Base-by-base conservation (phyloP, 805 yeast species). In the Cyberlindnera nakhonratchasimensis region DNA sequence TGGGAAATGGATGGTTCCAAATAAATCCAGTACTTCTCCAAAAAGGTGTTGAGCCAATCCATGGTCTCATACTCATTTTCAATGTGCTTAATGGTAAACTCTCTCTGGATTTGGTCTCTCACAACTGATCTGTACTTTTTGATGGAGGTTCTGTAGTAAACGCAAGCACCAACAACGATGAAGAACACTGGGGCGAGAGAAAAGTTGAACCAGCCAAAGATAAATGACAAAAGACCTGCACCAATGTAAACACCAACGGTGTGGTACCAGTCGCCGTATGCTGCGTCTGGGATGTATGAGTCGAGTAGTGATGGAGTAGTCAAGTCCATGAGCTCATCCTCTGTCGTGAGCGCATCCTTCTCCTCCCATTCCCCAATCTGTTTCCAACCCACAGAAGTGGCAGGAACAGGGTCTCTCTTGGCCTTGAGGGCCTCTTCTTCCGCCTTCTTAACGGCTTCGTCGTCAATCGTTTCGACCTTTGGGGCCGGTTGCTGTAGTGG, bases 231-330 rank as follows among this genome's bases (percentile, higher is more conserved):
- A 12, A 85, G 59, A 0, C 85, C 89, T 6, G 84, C 88, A 18
- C 74, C 61, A 23, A 84, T 69, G 44, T 88, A 67, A 28, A 81
- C 72, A 0, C 77, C 96, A n/a, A 82, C 81, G 39, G 83, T 82
- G 62, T 93, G 98, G 59, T 83, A 93, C 99, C 99, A 93, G 59
- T 93, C 98, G 40, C 99, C 99, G 55, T 85, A 86, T 13, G 79
- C 75, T 28, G 66, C 70, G 22, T 86, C 83, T 7, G 95, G 95
- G 40, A 93, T 66, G 55, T 82, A 76, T 45, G 77, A 72, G 56
- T 89, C 96, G 45, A 90, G 67, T 26, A 85, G 56, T 0, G 97
- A 86, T 17, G 88, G 80, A 19, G 77, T 74, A 19, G 82, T 72
- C 52, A 89, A 67, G 61, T 89, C 96, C 48, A 76, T 72, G 42